Base-by-base conservation (phyloP, 257 asterid genomes). In the Rauvolfia tetraphylla region DNA sequence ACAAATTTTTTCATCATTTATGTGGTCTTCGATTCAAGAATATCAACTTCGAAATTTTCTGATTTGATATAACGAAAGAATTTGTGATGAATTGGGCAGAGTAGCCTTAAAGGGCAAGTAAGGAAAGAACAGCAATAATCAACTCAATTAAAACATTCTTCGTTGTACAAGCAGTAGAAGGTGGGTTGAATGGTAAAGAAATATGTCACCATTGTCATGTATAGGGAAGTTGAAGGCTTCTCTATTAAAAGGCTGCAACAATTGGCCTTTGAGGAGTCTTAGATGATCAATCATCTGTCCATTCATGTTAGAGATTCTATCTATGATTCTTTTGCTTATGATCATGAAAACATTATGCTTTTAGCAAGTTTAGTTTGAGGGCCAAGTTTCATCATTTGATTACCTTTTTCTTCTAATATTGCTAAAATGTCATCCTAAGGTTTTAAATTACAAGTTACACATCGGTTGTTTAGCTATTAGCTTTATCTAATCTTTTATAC, bases 341-440 rank as follows among this genome's bases (percentile, higher is more conserved):
- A 57, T 51, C 54, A 68, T 76, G 49, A 76, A 31, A 23, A 51
- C 68, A 59, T 71, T 29, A 63, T 76, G 38, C 42, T n/a, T 86
- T 74, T 77, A 75, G 46, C 82, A 79, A 79, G 82, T 80, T 77
- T 78, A 77, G 76, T 83, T 85, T 81, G 71, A 80, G 72, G 63
- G 71, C 79, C 77, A 85, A 72, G 85, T 56, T 81, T 75, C 77
- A 83, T 79, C 85, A 85, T 82, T 83, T 72, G 79, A 65, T 53
- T 46, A 14, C 79, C 39, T 51, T 42, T 18, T 25, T 68, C 62
- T 72, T 83, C 54, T 65, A 31, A 42, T 44, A 8, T 38, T 6
- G 18, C 39, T 11, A 15, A 6, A 6, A 46, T 46, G 13, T 0
- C n/a, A 38, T 58, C 39, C 7, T 36, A 9, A 5, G 0, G 17